phyloP scores from a whole-genome alignment of 352 stramenopile species.

The Phytophthora colocasiae region DNA sequence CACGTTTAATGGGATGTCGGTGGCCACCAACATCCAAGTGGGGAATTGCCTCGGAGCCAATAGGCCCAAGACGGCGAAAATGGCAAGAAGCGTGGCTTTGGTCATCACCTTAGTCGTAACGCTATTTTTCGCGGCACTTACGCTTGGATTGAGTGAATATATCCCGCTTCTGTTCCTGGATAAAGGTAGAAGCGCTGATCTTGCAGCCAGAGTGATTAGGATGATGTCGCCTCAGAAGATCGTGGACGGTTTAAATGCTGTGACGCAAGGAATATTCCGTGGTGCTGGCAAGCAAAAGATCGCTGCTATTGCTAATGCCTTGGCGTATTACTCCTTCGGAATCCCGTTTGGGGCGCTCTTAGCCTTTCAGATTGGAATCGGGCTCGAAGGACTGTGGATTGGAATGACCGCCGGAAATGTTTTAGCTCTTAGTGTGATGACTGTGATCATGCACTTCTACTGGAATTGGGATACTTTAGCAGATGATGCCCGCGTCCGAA shows the following conservation, averaged over 20 bases:
- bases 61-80: slow-evolving; percentile 35
- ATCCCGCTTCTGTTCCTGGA: slow-evolving; percentile 50
- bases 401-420: slow-evolving; percentile 45
- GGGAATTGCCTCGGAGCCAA: slow-evolving; percentile 58
- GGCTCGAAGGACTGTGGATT: slow-evolving; percentile 59
- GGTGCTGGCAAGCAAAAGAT: slow-evolving; percentile 58
- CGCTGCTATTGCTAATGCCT: slow-evolving; percentile 53
- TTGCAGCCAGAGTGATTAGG: slow-evolving; percentile 44
- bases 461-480: slow-evolving; percentile 16
- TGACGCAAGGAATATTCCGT: slow-evolving; percentile 69
- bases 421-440: background rate
- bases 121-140: slow-evolving; percentile 16
- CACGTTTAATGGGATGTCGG: slow-evolving; percentile 50
- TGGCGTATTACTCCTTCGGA: slow-evolving; percentile 72
- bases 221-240: slow-evolving; percentile 47
- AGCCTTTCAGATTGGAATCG: slow-evolving; percentile 34
- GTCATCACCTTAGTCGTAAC: slow-evolving; percentile 33
- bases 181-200: slow-evolving; percentile 31
- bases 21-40: slow-evolving; percentile 59
- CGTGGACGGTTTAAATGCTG: slow-evolving; percentile 51
- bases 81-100: slow-evolving; percentile 43
- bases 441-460: background rate
- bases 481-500: slow-evolving; percentile 10
- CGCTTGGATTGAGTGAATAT: slow-evolving; percentile 18
- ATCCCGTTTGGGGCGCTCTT: slow-evolving; percentile 65